Percentiles rank a stretch among this genome's conserved stretches.
Evolutionary conservation across 129 eudicot genomes (phyloP).

Genomic region (Deinandra increscens): DNA sequence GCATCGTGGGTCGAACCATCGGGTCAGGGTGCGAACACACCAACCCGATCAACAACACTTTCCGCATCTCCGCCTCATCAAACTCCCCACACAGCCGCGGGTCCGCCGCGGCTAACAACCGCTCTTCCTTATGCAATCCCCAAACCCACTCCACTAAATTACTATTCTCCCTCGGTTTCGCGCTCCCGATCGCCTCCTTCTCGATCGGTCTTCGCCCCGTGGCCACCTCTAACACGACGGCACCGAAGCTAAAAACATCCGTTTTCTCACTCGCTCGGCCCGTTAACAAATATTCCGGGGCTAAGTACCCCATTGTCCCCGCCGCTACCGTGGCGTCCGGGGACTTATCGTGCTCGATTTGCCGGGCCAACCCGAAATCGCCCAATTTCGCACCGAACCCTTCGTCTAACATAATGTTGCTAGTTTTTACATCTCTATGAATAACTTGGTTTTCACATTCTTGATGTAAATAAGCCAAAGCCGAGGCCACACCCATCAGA

Average conservation of each 20-base stretch:
- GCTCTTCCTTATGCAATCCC: conserved; percentile 77
- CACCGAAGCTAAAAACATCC: conserved; percentile 88
- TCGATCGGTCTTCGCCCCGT: conserved; percentile 90
- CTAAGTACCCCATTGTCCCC: conserved; percentile 94
- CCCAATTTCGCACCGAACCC: conserved; percentile 84
- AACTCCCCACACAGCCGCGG: conserved; percentile 56
- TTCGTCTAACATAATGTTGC: conserved; percentile 96
- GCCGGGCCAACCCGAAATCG: conserved; percentile 87
- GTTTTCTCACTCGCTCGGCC: conserved; percentile 92
- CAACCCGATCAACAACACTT: conserved; percentile 66
- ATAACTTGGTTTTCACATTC: conserved; percentile 91
- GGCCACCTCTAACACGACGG: conserved; percentile 89
- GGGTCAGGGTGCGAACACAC: conserved; percentile 96
- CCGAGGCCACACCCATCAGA: conserved; percentile 80
- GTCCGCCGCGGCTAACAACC: conserved; percentile 59
- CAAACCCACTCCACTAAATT: conserved; percentile 97
- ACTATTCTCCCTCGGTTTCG: conserved; percentile 40
- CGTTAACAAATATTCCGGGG: conserved; percentile 85
- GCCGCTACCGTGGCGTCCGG: conserved; percentile 93
- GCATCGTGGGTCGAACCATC: conserved; percentile 74
- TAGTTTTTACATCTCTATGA: conserved; percentile 82
- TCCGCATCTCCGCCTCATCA: conserved; percentile 64
- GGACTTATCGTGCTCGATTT: conserved; percentile 78
- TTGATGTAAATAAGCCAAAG: conserved; percentile 86
- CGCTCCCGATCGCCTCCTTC: conserved; percentile 39